Evolutionary conservation across 306 rosid species (phyloP).

Genomic region (Ammopiptanthus mongolicus): DNA sequence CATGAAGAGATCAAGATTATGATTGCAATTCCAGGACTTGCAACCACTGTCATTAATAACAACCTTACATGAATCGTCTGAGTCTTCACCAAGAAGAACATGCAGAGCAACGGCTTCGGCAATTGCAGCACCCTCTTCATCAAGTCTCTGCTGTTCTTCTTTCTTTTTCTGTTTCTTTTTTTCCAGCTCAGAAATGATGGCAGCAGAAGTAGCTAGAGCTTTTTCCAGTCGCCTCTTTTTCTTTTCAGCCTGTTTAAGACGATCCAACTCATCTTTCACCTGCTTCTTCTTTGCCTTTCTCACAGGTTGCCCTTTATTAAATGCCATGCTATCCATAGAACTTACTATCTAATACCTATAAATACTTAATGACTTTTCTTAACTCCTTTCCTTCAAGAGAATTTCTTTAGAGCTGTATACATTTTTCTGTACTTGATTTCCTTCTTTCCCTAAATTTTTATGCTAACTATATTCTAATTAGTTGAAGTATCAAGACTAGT

Average conservation of each 20-base stretch:
- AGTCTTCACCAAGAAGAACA: slow-evolving; percentile 84
- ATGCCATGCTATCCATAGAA: slow-evolving; percentile 69
- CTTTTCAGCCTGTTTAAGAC: slow-evolving; percentile 95
- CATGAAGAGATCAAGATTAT: slow-evolving; percentile 45
- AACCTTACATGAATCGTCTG: slow-evolving; percentile 59
- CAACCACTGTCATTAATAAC: slow-evolving; percentile 47
- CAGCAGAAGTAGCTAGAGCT: slow-evolving; percentile 98
- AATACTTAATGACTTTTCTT: slow-evolving; percentile 26
- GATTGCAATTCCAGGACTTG: slow-evolving; percentile 55
- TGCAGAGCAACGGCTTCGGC: slow-evolving; percentile 97
- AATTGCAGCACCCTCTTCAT: slow-evolving; percentile 97
- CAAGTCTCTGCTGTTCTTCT: slow-evolving; percentile 94
- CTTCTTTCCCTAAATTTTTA: slow-evolving; percentile 33
- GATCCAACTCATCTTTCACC: slow-evolving; percentile 96
- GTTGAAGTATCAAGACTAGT: slow-evolving; percentile 34
- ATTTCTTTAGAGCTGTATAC: slow-evolving; percentile 46
- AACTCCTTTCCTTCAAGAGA: slow-evolving; percentile 42
- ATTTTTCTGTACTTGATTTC: slow-evolving; percentile 40
- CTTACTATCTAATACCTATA: slow-evolving; percentile 25
- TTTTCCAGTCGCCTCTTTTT: slow-evolving; percentile 97
- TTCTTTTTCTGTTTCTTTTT: slow-evolving; percentile 94
- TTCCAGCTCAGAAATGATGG: slow-evolving; percentile 95
- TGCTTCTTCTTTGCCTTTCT: slow-evolving; percentile 93
- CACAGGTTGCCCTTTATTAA: slow-evolving; percentile 80
- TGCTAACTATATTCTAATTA: slow-evolving; percentile 42